Conservation (phyloP, 2,329 filamentous ascomycete species). For the Aureobasidium sp. region DNA sequence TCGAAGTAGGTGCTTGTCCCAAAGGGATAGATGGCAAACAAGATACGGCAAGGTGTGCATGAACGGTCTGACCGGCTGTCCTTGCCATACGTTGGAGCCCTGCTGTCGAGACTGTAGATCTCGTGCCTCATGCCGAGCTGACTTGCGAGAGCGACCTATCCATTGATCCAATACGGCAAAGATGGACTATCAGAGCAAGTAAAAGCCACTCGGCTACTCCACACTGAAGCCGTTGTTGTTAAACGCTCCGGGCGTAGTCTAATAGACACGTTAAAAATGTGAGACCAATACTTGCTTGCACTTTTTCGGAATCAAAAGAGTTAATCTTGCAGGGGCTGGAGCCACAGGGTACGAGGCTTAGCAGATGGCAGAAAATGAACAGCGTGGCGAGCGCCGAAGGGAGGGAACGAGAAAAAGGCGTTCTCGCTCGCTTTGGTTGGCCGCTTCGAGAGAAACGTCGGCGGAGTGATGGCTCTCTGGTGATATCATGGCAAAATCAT, state of each 20-base stretch:
- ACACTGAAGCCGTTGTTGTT: not conserved
- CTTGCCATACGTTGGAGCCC: not conserved
- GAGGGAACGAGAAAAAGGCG: not conserved
- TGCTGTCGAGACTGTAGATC: not conserved
- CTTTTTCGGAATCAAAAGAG: not conserved
- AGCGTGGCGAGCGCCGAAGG: not conserved
- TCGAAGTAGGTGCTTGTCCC: constrained; percentile 1
- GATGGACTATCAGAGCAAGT: not conserved
- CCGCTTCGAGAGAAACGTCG: not conserved
- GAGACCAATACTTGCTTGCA: constrained; percentile 9
- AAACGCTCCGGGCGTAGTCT: constrained; percentile 7
- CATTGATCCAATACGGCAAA: not conserved
- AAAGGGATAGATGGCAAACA: constrained; percentile 3
- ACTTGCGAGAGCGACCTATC: not conserved
- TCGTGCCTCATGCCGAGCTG: not conserved
- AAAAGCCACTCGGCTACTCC: constrained; percentile 9
- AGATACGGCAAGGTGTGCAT: not conserved
- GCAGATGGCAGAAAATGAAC: not conserved
- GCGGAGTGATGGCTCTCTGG: not conserved
- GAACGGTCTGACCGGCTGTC: not conserved
- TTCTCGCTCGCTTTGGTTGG: not conserved
- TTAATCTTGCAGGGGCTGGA: not conserved
- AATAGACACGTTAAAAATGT: constrained; percentile 12
- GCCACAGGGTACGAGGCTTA: not conserved
- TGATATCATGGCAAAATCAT: not conserved